Conservation (phyloP, 768 basidiomycete species). For the Phaffia tasmanica region DNA sequence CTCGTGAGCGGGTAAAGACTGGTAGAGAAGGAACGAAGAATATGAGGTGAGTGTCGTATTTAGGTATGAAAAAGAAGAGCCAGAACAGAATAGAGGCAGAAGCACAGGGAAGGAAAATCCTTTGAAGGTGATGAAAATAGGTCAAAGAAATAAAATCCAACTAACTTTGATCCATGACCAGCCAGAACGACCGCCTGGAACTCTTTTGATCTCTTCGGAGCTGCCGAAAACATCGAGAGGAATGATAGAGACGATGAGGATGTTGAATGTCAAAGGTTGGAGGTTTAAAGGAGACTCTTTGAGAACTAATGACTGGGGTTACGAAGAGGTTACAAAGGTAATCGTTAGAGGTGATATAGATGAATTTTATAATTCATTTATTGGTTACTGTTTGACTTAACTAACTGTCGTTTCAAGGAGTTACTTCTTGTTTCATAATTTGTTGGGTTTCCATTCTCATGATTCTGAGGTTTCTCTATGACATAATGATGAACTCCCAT, state of each 20-base stretch:
- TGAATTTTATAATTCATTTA: no score
- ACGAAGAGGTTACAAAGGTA: no score
- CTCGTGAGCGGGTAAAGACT: conserved; percentile 41
- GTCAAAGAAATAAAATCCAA: conserved; percentile 17
- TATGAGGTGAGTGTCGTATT: background rate
- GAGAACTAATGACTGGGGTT: no score
- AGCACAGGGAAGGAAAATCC: background rate
- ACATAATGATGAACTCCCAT: no score
- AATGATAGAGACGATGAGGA: background rate
- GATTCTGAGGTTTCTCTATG: no score
- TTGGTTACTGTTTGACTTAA: no score
- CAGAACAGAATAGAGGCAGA: background rate
- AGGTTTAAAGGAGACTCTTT: no score
- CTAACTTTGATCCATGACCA: conserved; percentile 85
- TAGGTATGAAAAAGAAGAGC: conserved; percentile 29
- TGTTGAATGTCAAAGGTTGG: no score
- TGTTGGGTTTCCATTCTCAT: no score
- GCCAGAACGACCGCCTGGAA: conserved; percentile 81
- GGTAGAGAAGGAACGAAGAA: background rate
- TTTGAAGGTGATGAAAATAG: background rate
- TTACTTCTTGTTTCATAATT: no score
- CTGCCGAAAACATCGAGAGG: conserved; percentile 17
- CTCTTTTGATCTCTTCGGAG: conserved; percentile 40
- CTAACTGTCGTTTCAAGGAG: no score
- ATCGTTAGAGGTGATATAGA: no score